Conservation (phyloP, 352 stramenopile species). For the Phytopythium mirpurense region DNA sequence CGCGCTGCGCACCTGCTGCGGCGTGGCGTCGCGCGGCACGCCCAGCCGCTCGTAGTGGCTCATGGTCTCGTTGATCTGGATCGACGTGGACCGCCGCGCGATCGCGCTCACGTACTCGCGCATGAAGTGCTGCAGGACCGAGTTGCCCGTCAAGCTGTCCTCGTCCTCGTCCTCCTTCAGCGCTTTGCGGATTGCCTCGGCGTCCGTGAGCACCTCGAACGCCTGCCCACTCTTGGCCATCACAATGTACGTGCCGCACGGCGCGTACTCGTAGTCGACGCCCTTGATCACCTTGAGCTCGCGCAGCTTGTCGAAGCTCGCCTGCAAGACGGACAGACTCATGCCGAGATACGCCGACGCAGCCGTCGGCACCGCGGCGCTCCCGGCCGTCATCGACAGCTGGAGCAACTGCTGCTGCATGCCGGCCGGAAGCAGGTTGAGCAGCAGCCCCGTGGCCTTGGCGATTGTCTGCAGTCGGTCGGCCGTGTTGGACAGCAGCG, state of each 20-base stretch:
- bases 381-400: constrained; percentile 13
- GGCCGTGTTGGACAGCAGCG: constrained; percentile 72
- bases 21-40: constrained; percentile 30
- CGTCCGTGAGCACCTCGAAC: constrained; percentile 44
- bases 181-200: constrained; percentile 30
- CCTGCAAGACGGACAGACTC: constrained; percentile 73
- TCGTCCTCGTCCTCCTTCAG: constrained; percentile 46
- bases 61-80: constrained; percentile 60
- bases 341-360: constrained; percentile 73
- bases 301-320: constrained; percentile 70
- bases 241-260: constrained; percentile 76
- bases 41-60: constrained; percentile 61
- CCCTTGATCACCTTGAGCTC: constrained; percentile 68
- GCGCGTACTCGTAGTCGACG: constrained; percentile 57
- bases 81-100: constrained; percentile 42
- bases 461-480: constrained; percentile 70
- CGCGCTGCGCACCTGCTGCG: constrained; percentile 36
- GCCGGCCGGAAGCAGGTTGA: constrained; percentile 54
- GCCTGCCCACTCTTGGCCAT: constrained; percentile 49
- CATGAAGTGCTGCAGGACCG: constrained; percentile 61
- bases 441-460: constrained; percentile 64
- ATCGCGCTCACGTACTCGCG: constrained; percentile 47
- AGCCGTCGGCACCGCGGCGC: constrained; percentile 23
- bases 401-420: constrained; percentile 59
- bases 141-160: constrained; percentile 43